Conservation (phyloP, 2,329 filamentous ascomycete species). For the Cladophialophora exuberans region DNA sequence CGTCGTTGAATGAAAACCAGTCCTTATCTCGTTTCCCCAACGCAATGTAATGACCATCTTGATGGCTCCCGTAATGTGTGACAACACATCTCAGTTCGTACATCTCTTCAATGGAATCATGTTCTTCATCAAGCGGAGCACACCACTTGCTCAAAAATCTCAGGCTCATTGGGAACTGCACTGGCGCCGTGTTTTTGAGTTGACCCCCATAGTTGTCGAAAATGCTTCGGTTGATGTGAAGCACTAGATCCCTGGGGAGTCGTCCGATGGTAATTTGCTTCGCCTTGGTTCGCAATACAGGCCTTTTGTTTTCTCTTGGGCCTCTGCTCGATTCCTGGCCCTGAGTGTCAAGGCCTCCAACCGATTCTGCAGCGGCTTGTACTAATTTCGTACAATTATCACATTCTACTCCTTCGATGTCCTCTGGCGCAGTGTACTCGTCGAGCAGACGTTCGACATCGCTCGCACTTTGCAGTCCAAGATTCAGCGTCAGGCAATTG, state of each 20-base stretch:
- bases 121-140: constrained; percentile 59
- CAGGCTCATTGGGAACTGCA: constrained; percentile 74
- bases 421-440: constrained; percentile 81
- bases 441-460: constrained; percentile 79
- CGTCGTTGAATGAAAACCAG: constrained; percentile 94
- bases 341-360: not conserved
- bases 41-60: constrained; percentile 95
- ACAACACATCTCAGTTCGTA: constrained; percentile 84
- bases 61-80: constrained; percentile 86
- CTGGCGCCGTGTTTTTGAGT: constrained; percentile 79
- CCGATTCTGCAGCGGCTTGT: constrained; percentile 1
- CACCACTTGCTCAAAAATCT: constrained; percentile 67
- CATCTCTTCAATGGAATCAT: constrained; percentile 42
- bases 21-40: constrained; percentile 63
- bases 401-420: constrained; percentile 88
- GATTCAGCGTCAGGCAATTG: constrained; percentile 85
- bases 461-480: constrained; percentile 68
- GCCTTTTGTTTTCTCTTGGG: constrained; percentile 53
- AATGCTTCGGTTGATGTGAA: constrained; percentile 90
- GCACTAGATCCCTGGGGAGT: constrained; percentile 75
- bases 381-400: constrained; percentile 72
- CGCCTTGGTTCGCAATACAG: constrained; percentile 80
- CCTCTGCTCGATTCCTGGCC: constrained; percentile 41
- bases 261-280: constrained; percentile 85
- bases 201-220: constrained; percentile 81